phyloP scores from a whole-genome alignment of 2,329 filamentous ascomycete species.

The Aspergillus sergii region DNA sequence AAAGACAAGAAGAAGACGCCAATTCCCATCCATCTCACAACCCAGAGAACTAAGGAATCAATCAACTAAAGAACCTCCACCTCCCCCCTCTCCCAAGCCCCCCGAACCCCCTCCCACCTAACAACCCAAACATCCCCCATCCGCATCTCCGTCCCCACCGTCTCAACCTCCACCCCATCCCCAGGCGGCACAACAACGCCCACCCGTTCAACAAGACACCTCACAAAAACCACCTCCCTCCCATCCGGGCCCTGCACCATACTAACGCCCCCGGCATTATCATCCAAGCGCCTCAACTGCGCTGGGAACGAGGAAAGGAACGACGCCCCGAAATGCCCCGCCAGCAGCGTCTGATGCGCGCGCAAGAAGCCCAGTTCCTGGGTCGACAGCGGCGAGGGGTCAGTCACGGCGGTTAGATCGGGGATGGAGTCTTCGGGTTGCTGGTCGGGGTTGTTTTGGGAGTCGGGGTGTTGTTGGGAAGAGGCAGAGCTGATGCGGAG shows the following conservation, averaged over 20 bases:
- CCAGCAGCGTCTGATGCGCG: conserved; percentile 80
- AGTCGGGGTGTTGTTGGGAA: conserved; percentile 19
- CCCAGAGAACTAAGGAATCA: no score
- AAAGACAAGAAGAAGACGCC: background rate
- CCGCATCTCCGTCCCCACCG: conserved; percentile 43
- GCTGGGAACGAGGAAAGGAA: conserved; percentile 83
- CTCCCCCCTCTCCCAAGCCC: conserved; percentile 46
- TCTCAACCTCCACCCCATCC: conserved; percentile 31
- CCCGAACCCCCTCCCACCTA: conserved; percentile 73
- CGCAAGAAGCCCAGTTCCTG: conserved; percentile 81
- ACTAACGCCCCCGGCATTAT: conserved; percentile 82
- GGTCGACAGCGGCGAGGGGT: conserved; percentile 66
- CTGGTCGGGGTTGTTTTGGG: conserved; percentile 10
- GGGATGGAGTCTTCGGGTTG: conserved; percentile 36
- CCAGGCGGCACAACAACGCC: conserved; percentile 40
- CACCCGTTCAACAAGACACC: conserved; percentile 56
- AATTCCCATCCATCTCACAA: conserved; percentile 2
- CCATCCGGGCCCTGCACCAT: conserved; percentile 91
- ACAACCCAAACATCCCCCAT: conserved; percentile 70
- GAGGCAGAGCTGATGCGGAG: conserved; percentile 28
- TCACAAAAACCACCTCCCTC: conserved; percentile 81
- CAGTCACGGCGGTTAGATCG: conserved; percentile 39
- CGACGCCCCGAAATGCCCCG: conserved; percentile 80
- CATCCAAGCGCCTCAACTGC: conserved; percentile 80
- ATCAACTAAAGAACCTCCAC: conserved; percentile 44